A percentile compares a stretch with the other conserved stretches of the same genome.
Conservation (phyloP, 306 rosid species). For the Medicago arabica region DNA sequence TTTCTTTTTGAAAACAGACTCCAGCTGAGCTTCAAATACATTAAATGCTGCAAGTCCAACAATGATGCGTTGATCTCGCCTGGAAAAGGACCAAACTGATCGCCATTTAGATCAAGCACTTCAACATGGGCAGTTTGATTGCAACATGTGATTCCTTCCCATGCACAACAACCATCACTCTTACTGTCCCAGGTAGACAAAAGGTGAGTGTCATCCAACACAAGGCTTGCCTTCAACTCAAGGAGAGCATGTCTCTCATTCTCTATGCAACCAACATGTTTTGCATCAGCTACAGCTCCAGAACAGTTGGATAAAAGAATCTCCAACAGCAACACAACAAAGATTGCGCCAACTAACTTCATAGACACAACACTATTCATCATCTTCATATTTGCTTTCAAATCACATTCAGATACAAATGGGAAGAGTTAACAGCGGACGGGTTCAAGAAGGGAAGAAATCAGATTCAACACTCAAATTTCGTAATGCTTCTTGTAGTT, state of each 20-base stretch:
- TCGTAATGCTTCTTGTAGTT: too few species aligned
- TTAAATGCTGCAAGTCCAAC: background rate
- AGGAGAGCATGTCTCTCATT: constrained; percentile 28
- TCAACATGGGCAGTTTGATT: background rate
- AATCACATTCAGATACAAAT: too few species aligned
- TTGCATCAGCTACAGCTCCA: background rate
- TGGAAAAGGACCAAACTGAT: background rate
- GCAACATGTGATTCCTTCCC: background rate
- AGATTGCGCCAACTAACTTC: background rate
- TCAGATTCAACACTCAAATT: too few species aligned
- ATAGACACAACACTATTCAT: background rate
- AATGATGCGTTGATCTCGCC: constrained; percentile 7
- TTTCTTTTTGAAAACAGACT: background rate
- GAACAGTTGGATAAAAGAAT: background rate
- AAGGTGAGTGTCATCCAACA: background rate
- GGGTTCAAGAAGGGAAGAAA: too few species aligned
- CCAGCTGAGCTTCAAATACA: background rate
- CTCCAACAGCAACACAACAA: background rate
- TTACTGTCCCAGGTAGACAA: constrained; percentile 4
- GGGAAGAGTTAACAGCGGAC: too few species aligned
- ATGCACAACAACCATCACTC: background rate
- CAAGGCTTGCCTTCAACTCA: constrained; percentile 18
- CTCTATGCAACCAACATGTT: background rate
- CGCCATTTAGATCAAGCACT: background rate
- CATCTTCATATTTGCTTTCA: background rate